Base-by-base conservation (phyloP, 2,329 filamentous ascomycete genomes). In the Cordyceps pruinosa region DNA sequence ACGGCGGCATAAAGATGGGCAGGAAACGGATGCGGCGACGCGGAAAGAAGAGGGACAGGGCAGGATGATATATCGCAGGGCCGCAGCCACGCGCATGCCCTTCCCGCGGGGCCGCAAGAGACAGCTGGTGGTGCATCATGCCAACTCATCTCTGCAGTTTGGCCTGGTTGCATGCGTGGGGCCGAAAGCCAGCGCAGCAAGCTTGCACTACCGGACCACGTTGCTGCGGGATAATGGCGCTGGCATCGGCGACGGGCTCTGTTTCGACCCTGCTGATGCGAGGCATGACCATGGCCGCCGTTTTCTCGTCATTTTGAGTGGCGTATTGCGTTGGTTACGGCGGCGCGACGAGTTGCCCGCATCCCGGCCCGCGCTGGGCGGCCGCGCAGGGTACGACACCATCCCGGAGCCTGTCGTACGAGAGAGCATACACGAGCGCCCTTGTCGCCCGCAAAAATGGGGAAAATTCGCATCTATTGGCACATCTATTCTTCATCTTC, bases 81-180 rank as follows among this genome's bases (percentile, higher is more conserved):
- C 21, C 45, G 42, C 52, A 41, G 47, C 55, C 46, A 57, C 55
- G 45, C 47, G 41, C 44, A 35, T 56, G 9, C 52, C 41, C 34
- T 34, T 46, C 17, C 51, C 41, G 51, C 37, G 32, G 32, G 51
- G 51, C 44, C 44, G 34, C 26, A 48, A 49, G 34, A 47, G 48
- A 58, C 56, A 58, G 42, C 56, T 58, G 56, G 56, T 58, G 41
- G 41, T 58, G 56, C 56, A 58, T 58, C 47, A 52, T 54, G 57
- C 57, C 57, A 58, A 46, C 57, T 56, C 57, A 58, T 58, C 57
- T 50, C 57, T 58, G 57, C 56, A 58, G 44, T 48, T 30, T 57
- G 56, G 49, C 21, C 28, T 48, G 49, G 49, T 42, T 47, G 49
- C 52, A 58, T 49, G 32, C 51, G 57, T 56, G 57, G 57, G 57